Evolutionary conservation across 2,329 filamentous ascomycete genomes (phyloP), one percentile per base, ranked within the genome.

Genomic region (Zelopaecilomyces penicillatus): DNA sequence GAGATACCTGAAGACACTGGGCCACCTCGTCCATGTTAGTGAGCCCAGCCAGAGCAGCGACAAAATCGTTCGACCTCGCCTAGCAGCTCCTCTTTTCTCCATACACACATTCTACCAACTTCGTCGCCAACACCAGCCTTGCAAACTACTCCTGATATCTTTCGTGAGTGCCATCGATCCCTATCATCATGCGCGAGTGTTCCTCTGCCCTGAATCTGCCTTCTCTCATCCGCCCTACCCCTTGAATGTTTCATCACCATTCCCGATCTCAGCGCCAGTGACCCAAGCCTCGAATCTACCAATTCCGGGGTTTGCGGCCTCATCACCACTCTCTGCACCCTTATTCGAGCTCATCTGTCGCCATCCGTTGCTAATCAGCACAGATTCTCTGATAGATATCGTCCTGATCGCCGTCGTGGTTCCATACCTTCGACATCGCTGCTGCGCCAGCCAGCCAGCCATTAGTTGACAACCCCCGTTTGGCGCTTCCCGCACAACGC

Each of bases 21-120:
- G 19, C 19, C 19, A 19, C 19, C 19, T 33, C 45, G 33, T 37
- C 41, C 47, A 38, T 49, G 47, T 49, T 49, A 47, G 44, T 49
- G 47, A 49, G 36, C 44, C 54, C 55, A 54, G 45, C 50, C 50
- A 50, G 37, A 50, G 54, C 56, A 57, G 55, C 59, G 62, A 64
- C 65, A 65, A 67, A 66, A 48, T 66, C 63, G 57, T 61, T 61
- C 58, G 57, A 62, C 64, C 57, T 65, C 58, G 52, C 55, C 57
- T 56, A 55, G 57, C 62, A 50, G 49, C 54, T 67, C 65, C 65
- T 68, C 65, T 67, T 67, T 67, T 68, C 65, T 63, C 61, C 62
- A 62, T 65, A 58, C 64, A 66, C 65, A 65, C 62, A 60, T 57
- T 60, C 63, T 59, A 56, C 57, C 61, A 56, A 55, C 56, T 58